Evolutionary conservation across 345 rosid species (phyloP), one percentile per base, ranked within the genome.

Genomic region (Gossypium mustelinum): DNA sequence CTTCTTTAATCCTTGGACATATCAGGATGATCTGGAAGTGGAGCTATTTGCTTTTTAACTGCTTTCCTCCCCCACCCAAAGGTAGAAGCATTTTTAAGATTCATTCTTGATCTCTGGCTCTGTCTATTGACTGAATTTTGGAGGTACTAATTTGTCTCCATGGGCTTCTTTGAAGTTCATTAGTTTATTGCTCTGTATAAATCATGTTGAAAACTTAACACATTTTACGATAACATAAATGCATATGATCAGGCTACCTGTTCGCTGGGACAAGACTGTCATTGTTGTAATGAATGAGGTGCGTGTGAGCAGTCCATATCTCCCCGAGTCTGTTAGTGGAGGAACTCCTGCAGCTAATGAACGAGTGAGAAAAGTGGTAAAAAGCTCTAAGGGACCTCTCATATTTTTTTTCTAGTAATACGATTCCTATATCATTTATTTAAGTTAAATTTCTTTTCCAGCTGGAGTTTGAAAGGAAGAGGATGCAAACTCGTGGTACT

Each of bases 311-410:
- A 91, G 93, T 81, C 99, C 99, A 0, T 95, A 95, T 85, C 84
- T 87, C 48, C 85, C 99, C 0, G 97, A 92, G 72, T 88, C 85
- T 81, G 99, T 95, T 77, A 79, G 77, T 61, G 99, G 98, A 80
- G 98, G 99, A 83, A 89, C 98, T 75, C 80, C 93, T 79, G 89
- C 93, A 70, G 99, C 99, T 86, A 95, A 95, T 83, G 94, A 93
- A 52, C 87, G 98, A 62, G 99, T 95, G 80, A 95, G 85, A 86
- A 95, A 93, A 93, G 98, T 95, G 97, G 99, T 91, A 86, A 89
- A 90, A 7, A 66, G 65, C 70, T 72, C 16, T 14, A 45, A 73
- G 14, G 45, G 56, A 55, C n/a, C 43, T 64, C n/a, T 18, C 13
- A 44, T 67, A 51, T 64, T 2, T 57, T 52, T 73, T 55, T n/a